Conservation (phyloP, 345 rosid species). For the Aurinia saxatilis region DNA sequence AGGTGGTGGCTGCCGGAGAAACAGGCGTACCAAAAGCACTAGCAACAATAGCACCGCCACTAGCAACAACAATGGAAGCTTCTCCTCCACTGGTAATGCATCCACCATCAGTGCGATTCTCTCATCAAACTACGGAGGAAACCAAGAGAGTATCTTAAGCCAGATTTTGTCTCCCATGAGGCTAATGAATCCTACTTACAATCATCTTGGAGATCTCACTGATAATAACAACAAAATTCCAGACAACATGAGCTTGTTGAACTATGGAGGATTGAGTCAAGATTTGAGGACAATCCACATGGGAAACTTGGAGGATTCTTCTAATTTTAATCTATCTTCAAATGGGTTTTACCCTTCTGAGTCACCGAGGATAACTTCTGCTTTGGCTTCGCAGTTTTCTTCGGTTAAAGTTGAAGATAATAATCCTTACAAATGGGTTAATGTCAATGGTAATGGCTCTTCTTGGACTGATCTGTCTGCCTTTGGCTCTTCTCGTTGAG, state of each 20-base stretch:
- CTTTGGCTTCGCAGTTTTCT: constrained; percentile 25
- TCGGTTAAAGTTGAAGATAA: constrained; percentile 33
- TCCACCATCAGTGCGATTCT: constrained; percentile 27
- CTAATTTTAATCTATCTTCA: constrained; percentile 11
- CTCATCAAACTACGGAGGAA: constrained; percentile 25
- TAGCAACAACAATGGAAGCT: constrained; percentile 22
- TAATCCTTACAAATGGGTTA: constrained; percentile 31
- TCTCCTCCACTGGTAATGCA: constrained; percentile 15
- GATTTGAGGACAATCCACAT: constrained; percentile 24
- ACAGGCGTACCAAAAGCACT: constrained; percentile 64
- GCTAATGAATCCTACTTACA: constrained; percentile 22
- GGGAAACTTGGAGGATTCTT: constrained; percentile 25
- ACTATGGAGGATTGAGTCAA: constrained; percentile 28
- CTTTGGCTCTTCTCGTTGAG: constrained; percentile 28
- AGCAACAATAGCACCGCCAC: constrained; percentile 17
- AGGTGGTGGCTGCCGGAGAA: constrained; percentile 90
- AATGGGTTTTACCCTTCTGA: constrained; percentile 28
- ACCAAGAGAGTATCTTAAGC: constrained; percentile 37
- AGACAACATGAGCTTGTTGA: constrained; percentile 25
- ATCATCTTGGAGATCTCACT: constrained; percentile 54
- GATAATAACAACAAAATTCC: constrained; percentile 52
- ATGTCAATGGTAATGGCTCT: constrained; percentile 25
- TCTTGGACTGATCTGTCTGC: constrained; percentile 30
- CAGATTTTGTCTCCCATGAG: constrained; percentile 38
- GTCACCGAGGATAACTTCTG: constrained; percentile 21